Evolutionary conservation across 331 rosid genomes (phyloP), one percentile per base, ranked within the genome.

Genomic region (Quercus tomentella): DNA sequence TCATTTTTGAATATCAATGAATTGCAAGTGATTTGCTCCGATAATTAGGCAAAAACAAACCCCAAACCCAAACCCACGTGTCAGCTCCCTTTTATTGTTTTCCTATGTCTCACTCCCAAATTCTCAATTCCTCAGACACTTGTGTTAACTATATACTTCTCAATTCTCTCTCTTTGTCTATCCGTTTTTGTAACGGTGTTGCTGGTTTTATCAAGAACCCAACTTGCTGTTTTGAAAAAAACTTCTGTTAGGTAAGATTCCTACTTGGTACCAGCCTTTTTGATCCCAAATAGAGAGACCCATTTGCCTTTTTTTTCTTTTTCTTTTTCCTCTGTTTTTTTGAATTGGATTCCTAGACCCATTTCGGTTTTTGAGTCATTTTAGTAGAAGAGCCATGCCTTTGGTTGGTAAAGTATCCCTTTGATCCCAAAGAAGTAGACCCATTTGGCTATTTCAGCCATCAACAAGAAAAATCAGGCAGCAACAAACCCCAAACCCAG

Each of bases 11-110:
- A 33, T 33, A 33, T 33, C 35, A 35, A 6, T 6, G 41, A 9
- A 10, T 45, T 2, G 16, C 52, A 0, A 16, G 52, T 45, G 16
- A 45, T 45, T 45, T 45, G 15, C 16, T 66, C 23, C 72, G 72
- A 33, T 31, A 33, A 23, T 61, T 70, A 14, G 14, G 11, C 22
- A 25, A 4, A 62, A 22, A 61, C n/a, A n/a, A n/a, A n/a, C n/a
- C n/a, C n/a, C 22, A 49, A 72, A 22, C 28, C 56, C 12, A 15
- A 5, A 70, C 33, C 79, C 82, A 84, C 85, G 89, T 83, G 89
- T 82, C 74, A 20, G 28, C 35, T 21, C 15, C 22, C 52, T 61
- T 45, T 37, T 5, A 0, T 57, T 6, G 51, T 72, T 18, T 18
- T 69, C 73, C 79, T 68, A 41, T 62, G 84, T 80, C 85, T 82